Base-by-base conservation (phyloP, 768 basidiomycete genomes). In the Agaricus blazei region DNA sequence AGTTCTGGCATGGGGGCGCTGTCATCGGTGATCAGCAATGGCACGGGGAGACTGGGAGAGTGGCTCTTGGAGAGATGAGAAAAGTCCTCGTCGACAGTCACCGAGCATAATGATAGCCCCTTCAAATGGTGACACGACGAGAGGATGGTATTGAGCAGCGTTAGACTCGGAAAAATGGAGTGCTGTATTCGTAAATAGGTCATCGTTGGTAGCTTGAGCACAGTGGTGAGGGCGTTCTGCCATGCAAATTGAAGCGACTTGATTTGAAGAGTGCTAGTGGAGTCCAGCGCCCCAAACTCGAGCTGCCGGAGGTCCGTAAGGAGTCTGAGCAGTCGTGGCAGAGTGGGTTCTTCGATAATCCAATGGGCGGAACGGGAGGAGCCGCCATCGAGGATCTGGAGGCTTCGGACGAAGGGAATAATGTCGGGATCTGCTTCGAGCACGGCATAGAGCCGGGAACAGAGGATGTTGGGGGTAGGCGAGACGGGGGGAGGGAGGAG, bases 141-240 rank as follows among this genome's bases (percentile, higher is more conserved):
- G 9, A 77, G 62, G 51, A 74, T 60, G 8, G 60, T 52, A 4
- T 70, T 63, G 51, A 77, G 67, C 9, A 71, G 68, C 15, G 63
- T 57, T 52, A 69, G 67, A 61, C 65, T 68, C 19, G 70, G 65
- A 57, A 77, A 76, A 3, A 68, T 64, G 72, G 73, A 77, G 5
- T 68, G 70, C 42, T 72, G 70, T 11, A 77, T 67, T 14, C 74
- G 70, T 23, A 77, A 58, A 49, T 72, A 74, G 5, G 65, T 68
- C 24, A 77, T 66, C 7, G 71, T 67, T 0, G 67, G 67, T 1
- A 67, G 58, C 0, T 68, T 64, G 15, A 77, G 63, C n/a, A 75
- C 61, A 15, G 68, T 65, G 54, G 60, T 67, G 5, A 77, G 60
- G 5, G 73, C 74, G 24, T 63, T 59, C 40, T 69, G 70, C 31